A percentile compares a stretch with the other conserved stretches of the same genome.
Evolutionary conservation across 805 yeast species (phyloP).

Genomic region (Metschnikowia vanudenii): DNA sequence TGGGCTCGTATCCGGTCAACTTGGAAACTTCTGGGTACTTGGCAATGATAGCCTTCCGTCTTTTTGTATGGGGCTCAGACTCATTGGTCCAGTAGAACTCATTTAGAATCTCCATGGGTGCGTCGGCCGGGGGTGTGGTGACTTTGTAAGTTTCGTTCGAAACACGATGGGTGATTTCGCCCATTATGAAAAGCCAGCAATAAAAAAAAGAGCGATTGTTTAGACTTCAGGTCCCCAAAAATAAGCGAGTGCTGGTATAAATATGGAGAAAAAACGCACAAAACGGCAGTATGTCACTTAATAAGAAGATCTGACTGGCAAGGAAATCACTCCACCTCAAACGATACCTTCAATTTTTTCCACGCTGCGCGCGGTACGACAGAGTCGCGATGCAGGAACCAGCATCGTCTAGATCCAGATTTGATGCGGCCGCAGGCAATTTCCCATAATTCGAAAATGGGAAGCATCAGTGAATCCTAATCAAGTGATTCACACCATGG

Average conservation of each 20-base stretch:
- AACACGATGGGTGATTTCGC: conserved; percentile 19
- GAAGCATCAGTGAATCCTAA: no score
- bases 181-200: conserved; percentile 9
- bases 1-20: conserved; percentile 82
- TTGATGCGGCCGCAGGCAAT: background rate
- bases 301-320: background rate
- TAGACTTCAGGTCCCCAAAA: background rate
- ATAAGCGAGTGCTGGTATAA: background rate
- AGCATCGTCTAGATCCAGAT: background rate
- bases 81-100: conserved; percentile 85
- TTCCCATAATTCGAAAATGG: no score
- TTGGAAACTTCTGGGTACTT: conserved; percentile 78
- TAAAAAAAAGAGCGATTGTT: background rate
- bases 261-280: conserved; percentile 9
- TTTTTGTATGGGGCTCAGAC: conserved; percentile 73
- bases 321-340: conserved; percentile 7
- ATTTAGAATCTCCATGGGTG: conserved; percentile 42
- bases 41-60: conserved; percentile 71
- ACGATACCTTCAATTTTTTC: conserved; percentile 2
- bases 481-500: no score
- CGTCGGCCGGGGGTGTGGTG: conserved; percentile 41
- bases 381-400: conserved; percentile 1
- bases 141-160: conserved; percentile 18
- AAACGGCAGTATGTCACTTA: background rate
- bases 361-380: conserved; percentile 5